phyloP scores from a whole-genome alignment of 2,329 filamentous ascomycete genomes.

The Claviceps sorghi region DNA sequence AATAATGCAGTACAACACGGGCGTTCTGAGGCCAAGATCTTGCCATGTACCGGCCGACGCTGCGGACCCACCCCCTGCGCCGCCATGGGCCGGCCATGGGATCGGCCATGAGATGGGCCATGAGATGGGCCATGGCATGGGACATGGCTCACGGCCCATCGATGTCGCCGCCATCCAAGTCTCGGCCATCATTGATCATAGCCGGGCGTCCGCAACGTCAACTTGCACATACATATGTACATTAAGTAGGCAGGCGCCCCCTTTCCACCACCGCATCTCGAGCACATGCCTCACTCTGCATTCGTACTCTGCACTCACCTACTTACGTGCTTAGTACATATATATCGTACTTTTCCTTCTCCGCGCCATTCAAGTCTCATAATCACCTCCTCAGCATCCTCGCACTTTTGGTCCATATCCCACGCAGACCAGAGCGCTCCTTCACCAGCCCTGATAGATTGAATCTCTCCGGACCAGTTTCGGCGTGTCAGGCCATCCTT shows the following conservation, averaged over 20 bases:
- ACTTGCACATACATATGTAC: not conserved
- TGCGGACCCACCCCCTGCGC: conserved; percentile 1
- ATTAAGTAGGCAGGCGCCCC: conserved; percentile 2
- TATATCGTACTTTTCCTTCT: conserved; percentile 3
- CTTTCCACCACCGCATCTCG: conserved; percentile 1
- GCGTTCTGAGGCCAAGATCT: conserved; percentile 5
- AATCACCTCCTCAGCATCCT: not conserved
- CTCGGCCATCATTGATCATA: conserved; percentile 1
- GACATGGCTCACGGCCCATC: not conserved
- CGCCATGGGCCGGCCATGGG: no score
- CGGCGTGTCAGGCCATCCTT: not conserved
- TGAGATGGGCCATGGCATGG: no score
- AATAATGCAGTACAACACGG: not conserved
- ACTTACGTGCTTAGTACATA: no score
- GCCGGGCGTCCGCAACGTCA: conserved; percentile 1
- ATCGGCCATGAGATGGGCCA: no score
- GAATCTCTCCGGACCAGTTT: not conserved
- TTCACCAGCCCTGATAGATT: not conserved
- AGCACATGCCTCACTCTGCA: not conserved
- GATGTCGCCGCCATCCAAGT: conserved; percentile 1
- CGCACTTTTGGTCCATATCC: no score
- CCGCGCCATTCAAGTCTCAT: not conserved
- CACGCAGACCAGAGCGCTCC: no score
- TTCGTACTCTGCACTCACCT: not conserved
- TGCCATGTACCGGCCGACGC: conserved; percentile 4